These are phyloP conservation scores for Ilex asprella DNA, from an alignment of 257 asterid species.

Conservation along the genomic window DNA sequence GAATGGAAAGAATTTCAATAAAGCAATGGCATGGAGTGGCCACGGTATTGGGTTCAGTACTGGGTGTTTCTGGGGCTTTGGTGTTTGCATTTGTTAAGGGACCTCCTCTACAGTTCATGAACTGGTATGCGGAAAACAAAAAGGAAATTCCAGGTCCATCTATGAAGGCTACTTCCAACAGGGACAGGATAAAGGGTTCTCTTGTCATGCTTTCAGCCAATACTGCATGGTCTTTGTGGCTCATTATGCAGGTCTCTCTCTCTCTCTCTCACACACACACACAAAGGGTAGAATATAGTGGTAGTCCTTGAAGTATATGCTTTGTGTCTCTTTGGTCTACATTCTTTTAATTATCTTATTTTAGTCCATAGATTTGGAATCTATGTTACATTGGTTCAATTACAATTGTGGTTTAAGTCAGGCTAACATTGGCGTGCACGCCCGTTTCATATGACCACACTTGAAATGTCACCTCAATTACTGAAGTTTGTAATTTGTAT, in stretches of 20 bases:
- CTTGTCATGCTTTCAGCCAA: constrained; percentile 49
- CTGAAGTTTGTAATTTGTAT: too few relatives aligned
- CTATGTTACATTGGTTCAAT: too few relatives aligned
- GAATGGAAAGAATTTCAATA: constrained; percentile 44
- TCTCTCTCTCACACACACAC: too few relatives aligned
- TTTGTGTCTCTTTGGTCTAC: too few relatives aligned
- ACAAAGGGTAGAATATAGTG: too few relatives aligned
- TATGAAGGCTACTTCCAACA: constrained; percentile 11
- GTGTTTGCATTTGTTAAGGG: constrained; percentile 62
- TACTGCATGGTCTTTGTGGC: constrained; percentile 51
- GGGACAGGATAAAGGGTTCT: constrained; percentile 46
- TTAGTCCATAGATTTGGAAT: too few relatives aligned
- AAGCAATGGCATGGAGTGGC: constrained; percentile 30
- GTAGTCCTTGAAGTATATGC: too few relatives aligned
- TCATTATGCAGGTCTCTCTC: constrained; percentile 45
- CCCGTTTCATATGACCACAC: too few relatives aligned
- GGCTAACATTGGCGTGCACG: too few relatives aligned
- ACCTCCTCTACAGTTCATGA: constrained; percentile 28
- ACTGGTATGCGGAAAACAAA: constrained; percentile 10
- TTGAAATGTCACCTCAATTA: too few relatives aligned
- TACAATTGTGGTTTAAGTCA: too few relatives aligned
- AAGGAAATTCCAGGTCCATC: constrained; percentile 2
- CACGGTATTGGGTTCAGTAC: constrained; percentile 37
- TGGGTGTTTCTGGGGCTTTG: constrained; percentile 49
- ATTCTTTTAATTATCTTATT: too few relatives aligned